Evolutionary conservation across 2,329 filamentous ascomycete genomes (phyloP).

Genomic region (Biscogniauxia sp.): DNA sequence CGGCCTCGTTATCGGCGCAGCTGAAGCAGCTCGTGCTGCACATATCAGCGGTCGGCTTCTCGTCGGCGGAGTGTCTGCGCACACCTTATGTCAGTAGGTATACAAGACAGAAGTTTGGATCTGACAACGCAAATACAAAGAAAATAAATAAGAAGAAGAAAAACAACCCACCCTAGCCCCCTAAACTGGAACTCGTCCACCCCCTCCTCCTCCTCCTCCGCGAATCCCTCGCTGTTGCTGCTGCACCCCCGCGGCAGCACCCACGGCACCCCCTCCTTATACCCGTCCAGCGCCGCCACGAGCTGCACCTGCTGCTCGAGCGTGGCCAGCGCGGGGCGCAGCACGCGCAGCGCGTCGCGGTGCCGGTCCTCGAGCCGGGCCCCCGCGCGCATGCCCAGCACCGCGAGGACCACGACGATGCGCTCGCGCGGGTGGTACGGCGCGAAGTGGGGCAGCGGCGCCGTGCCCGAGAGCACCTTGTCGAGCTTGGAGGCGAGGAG

Average conservation of each 20-base stretch:
- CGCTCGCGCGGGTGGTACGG: constrained; percentile 15
- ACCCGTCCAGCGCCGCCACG: constrained; percentile 18
- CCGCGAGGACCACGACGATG: constrained; percentile 16
- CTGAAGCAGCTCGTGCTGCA: constrained; percentile 16
- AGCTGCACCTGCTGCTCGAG: constrained; percentile 24
- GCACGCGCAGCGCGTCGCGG: constrained; percentile 8
- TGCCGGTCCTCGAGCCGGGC: constrained; percentile 15
- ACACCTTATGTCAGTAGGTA: neutral
- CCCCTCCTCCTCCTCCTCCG: neutral
- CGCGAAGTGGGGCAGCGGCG: constrained; percentile 5
- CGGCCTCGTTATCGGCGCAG: constrained; percentile 8
- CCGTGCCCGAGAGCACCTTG: constrained; percentile 10
- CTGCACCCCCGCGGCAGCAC: neutral
- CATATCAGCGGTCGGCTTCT: constrained; percentile 14
- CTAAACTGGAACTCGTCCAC: constrained; percentile 22
- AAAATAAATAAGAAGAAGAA: neutral
- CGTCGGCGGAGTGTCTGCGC: constrained; percentile 18
- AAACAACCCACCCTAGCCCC: constrained; percentile 23
- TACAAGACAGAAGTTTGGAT: too few relatives aligned
- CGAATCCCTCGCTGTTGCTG: constrained; percentile 23
- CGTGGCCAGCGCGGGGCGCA: constrained; percentile 18
- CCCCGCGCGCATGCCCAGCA: constrained; percentile 20
- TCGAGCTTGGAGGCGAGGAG: constrained; percentile 16
- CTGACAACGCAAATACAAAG: neutral
- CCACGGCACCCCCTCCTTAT: constrained; percentile 25